Conservation (phyloP, 129 eudicot species). For the Saussurea involucrata region DNA sequence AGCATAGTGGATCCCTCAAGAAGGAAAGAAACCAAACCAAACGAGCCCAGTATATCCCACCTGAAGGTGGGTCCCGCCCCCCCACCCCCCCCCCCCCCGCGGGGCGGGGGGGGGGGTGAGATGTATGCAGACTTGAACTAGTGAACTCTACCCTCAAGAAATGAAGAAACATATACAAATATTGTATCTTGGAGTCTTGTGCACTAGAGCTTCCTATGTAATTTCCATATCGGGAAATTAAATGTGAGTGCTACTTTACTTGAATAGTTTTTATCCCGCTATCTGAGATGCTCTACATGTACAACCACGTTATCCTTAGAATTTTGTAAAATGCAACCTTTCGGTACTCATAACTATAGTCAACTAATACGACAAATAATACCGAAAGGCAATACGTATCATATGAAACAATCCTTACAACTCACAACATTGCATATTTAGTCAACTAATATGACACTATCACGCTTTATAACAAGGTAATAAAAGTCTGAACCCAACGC, state of each 20-base stretch:
- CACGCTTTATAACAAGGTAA: neutral
- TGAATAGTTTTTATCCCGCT: neutral
- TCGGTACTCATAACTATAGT: neutral
- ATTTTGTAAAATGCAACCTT: neutral
- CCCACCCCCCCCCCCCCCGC: too few species aligned
- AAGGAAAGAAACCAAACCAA: neutral
- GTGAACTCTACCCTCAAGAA: neutral
- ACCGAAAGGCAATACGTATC: slow-evolving; percentile 7
- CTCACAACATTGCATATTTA: neutral
- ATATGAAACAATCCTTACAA: neutral
- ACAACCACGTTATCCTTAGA: neutral
- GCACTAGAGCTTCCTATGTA: neutral
- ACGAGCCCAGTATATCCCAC: neutral
- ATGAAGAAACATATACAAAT: neutral
- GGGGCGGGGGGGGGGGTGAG: too few species aligned
- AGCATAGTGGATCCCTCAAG: neutral
- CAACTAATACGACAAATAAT: neutral
- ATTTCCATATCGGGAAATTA: neutral
- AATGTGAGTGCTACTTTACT: neutral
- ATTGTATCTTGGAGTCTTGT: neutral
- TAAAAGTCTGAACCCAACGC: neutral
- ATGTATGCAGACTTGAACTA: neutral
- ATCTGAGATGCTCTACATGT: neutral
- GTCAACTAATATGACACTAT: slow-evolving; percentile 6
- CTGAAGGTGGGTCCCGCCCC: neutral